Base-by-base conservation (phyloP, 257 asterid genomes). In the Primulina eburnea region DNA sequence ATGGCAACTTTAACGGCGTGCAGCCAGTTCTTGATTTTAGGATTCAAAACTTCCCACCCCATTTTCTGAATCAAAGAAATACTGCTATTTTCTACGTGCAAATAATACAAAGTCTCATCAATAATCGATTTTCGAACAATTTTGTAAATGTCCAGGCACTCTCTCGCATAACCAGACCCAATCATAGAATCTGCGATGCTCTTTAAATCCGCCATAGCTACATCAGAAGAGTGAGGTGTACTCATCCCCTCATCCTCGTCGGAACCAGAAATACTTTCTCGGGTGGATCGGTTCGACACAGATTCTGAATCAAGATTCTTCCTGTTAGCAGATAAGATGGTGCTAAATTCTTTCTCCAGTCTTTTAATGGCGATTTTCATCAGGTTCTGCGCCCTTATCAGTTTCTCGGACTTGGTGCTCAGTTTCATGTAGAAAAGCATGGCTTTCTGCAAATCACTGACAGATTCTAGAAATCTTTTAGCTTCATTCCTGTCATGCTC, bases 171-270 rank as follows among this genome's bases (percentile, higher is more conserved):
- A 0, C 97, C 96, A 17, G 86, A 78, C 0, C 84, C 74, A 55
- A 87, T 85, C 97, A 91, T 89, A 71, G 89, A 85, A 26, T 86
- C 89, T 0, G 98, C 97, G 3, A 92, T 89, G 10, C 65, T 76
- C 78, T 73, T 82, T 72, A 92, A 75, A 77, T 82, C 87, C 58
- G 69, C 76, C 82, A 83, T 72, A 1, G 81, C 90, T 17, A 72
- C 14, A 62, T 81, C 89, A 16, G 78, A 70, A 64, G 78, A 69
- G 53, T 32, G 70, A 60, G 10, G 43, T 14, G 0, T 75, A 70
- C 18, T 64, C 14, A 38, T 26, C 71, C 53, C 53, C n/a, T 71
- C 84, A 30, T 76, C 86, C 1, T 82, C 89, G 0, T 75, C 66
- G 38, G 17, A 74, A 8, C 86, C 94, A 0, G 90, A 75, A 62